Evolutionary conservation across 345 rosid genomes (phyloP), one percentile per base, ranked within the genome.

Genomic region (Cochlearia excelsa): DNA sequence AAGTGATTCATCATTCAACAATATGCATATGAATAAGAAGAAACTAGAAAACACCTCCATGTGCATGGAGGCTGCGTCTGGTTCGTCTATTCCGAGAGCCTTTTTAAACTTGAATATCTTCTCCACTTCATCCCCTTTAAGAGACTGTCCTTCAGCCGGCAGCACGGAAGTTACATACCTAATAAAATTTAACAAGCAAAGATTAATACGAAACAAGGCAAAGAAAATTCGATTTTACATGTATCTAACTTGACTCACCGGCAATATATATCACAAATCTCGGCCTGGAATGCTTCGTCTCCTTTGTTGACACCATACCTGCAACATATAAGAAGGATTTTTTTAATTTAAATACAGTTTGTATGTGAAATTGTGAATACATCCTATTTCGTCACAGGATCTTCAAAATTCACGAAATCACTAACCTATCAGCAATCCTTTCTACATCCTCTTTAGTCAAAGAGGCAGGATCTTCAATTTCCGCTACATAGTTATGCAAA

Each of bases 51-150:
- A 90, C 23, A 16, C 97, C 99, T 94, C 99, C 83, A 90, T 75
- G 68, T 94, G 99, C 95, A 87, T 85, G 26, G 82, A 67, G 38
- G 99, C 96, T 42, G 99, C 99, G 68, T 94, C 99, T 10, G 96
- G 93, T 46, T 94, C 96, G 59, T 94, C 97, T 67, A 90, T 90
- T 42, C 97, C 97, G 57, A 94, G 46, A 41, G 96, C 84, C 73
- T 45, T 80, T 70, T 94, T 94, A 66, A 94, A 94, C 53, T 77
- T 80, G 16, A 77, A 41, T 40, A 94, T 86, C 52, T 72, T 82
- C 37, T 84, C 89, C 54, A 85, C 96, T 82, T 94, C 99, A 63
- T 81, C 78, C 10, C 99, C 97, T 63, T 61, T 80, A 71, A 94
- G 96, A 47, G 87, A 90, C 69, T 84, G 79, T 37, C 75, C 70